Base-by-base conservation (phyloP, 768 basidiomycete species). In the Trametes maxima region DNA sequence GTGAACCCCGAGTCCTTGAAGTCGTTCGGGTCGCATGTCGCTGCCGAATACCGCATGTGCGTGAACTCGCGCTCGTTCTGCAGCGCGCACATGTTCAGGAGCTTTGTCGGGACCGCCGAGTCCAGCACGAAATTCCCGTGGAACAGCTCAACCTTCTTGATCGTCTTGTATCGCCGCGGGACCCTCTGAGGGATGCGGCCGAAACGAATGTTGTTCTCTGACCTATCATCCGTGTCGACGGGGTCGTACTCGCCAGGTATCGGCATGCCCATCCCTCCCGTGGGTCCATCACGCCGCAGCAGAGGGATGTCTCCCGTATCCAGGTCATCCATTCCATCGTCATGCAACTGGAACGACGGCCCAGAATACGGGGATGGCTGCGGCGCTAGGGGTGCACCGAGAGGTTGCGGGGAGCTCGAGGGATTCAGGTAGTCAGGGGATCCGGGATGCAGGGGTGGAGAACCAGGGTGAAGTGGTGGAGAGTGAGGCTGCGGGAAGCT, bases 121-220 rank as follows among this genome's bases (percentile, higher is more conserved):
- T 98, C 95, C 37, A 95, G 78, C 12, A 98, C 92, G 49, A 97
- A 88, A 74, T 98, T 97, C 7, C 96, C 96, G 62, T 93, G 90
- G 75, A 92, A 94, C 14, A 98, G 80, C 84, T 91, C 91, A 66
- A 96, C 91, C 70, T 86, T 87, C 79, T 97, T 98, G 72, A 94
- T 86, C 0, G 95, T 98, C 80, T 95, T 96, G 79, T 94, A 87
- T 53, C 95, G 78, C 49, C 96, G 77, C 0, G 94, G 89, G 1
- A 97, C 90, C 22, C 95, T 82, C 70, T 95, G 92, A 0, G 96
- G 95, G 59, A 97, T 94, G 12, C 88, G 79, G 0, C 96, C 95
- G 70, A 96, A 98, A 19, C 93, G 81, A 59, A 92, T 91, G 62
- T 90, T 88, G 68, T 69, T 82, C 48, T 80, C 80, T n/a, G 48